Evolutionary conservation across 192 early-diverging fungal species (phyloP).

Genomic region (Rhizoclosmatium globosum): DNA sequence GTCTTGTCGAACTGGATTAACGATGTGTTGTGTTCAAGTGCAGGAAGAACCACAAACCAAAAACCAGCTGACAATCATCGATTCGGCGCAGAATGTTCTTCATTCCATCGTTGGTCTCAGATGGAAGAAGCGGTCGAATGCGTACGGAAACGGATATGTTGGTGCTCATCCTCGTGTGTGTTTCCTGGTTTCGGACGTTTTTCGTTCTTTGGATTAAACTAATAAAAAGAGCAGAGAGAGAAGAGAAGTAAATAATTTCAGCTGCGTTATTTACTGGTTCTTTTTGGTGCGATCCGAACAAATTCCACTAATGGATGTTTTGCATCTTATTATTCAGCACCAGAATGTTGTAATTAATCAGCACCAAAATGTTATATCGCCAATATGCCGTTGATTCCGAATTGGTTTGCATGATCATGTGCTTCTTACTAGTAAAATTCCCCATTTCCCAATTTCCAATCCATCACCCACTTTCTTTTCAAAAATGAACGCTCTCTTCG

Average conservation of each 20-base stretch:
- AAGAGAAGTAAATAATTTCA: no score
- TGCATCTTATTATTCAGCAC: background rate
- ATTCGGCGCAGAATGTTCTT: background rate
- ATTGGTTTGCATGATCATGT: background rate
- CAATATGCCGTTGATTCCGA: background rate
- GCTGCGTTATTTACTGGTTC: background rate
- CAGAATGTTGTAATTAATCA: no score
- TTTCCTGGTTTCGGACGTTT: background rate
- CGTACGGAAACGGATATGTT: slow-evolving; percentile 31
- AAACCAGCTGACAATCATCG: slow-evolving; percentile 18
- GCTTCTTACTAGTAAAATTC: no score
- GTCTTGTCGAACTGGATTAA: background rate
- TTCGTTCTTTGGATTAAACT: background rate
- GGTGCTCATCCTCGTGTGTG: background rate
- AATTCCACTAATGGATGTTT: background rate
- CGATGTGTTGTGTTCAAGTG: no score
- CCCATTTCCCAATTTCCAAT: background rate
- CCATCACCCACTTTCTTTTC: background rate
- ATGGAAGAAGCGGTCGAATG: slow-evolving; percentile 20
- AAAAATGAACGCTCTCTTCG: background rate
- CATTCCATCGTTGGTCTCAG: background rate
- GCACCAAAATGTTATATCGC: background rate
- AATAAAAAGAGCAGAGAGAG: no score
- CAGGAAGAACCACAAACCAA: background rate
- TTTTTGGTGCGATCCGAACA: background rate